Evolutionary conservation across 306 rosid genomes (phyloP).

Genomic region (Herpetospermum pedunculosum): DNA sequence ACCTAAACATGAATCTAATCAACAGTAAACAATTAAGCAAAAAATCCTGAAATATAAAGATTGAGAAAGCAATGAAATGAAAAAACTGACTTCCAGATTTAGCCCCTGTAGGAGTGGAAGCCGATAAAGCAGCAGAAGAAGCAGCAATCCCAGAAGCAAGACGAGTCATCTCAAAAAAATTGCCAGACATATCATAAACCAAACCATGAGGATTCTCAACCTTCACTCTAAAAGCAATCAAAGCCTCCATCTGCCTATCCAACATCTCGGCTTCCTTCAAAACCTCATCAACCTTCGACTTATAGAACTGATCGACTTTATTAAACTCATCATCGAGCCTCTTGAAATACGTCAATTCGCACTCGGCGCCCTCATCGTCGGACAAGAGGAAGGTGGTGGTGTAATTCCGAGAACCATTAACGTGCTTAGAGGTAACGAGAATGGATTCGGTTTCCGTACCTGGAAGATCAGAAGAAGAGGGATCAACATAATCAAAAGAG

Average conservation of each 20-base stretch:
- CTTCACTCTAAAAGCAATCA: constrained; percentile 51
- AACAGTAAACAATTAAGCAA: no score
- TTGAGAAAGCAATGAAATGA: no score
- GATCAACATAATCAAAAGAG: not conserved
- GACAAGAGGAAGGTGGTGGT: constrained; percentile 38
- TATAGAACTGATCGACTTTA: constrained; percentile 42
- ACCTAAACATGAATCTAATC: no score
- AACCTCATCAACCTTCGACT: constrained; percentile 40
- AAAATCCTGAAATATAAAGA: no score
- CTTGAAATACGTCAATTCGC: constrained; percentile 39
- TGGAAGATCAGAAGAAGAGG: constrained; percentile 9
- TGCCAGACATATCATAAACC: not conserved
- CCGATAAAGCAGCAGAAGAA: no score
- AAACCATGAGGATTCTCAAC: constrained; percentile 38
- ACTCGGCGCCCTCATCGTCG: constrained; percentile 46
- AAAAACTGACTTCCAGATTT: not conserved
- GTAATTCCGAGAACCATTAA: constrained; percentile 17
- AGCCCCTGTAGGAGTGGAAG: not conserved
- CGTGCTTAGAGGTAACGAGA: constrained; percentile 21
- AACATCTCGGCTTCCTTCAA: constrained; percentile 41
- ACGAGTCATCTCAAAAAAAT: not conserved
- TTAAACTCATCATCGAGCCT: no score
- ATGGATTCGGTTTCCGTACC: constrained; percentile 51
- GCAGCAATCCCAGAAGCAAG: not conserved
- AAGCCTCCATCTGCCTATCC: constrained; percentile 61